Percentiles rank a stretch among this genome's conserved stretches.
Conservation (phyloP, 495 filamentous ascomycete genomes). For the Hypomontagnella submonticulosa region DNA sequence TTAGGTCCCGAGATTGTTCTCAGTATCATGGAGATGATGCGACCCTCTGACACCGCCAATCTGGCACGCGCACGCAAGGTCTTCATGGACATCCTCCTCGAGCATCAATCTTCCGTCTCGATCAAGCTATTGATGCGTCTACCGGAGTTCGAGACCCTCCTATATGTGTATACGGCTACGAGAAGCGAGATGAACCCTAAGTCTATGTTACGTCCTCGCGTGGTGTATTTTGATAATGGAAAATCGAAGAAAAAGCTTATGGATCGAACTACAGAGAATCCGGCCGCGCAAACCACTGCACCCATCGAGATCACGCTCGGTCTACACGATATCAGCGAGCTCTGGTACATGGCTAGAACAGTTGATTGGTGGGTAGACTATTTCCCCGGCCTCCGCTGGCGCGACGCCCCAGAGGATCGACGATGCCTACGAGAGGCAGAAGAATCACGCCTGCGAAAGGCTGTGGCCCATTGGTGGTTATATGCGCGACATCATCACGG, state of each 20-base stretch:
- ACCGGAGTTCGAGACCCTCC: conserved; percentile 36
- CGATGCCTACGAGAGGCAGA: conserved; percentile 69
- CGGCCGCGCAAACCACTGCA: background rate
- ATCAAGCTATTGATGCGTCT: conserved; percentile 43
- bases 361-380: conserved; percentile 61
- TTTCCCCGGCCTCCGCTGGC: conserved; percentile 78
- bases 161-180: conserved; percentile 27
- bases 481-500: conserved; percentile 54
- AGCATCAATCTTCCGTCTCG: background rate
- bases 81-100: conserved; percentile 36
- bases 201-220: conserved; percentile 31
- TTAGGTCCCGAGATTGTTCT: conserved; percentile 49
- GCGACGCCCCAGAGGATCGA: conserved; percentile 66
- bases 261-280: background rate
- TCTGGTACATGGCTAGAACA: conserved; percentile 37
- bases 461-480: conserved; percentile 75
- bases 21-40: conserved; percentile 48
- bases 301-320: conserved; percentile 12
- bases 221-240: conserved; percentile 12
- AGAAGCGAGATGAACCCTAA: conserved; percentile 11
- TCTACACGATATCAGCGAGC: conserved; percentile 13
- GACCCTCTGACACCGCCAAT: conserved; percentile 39
- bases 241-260: conserved; percentile 24
- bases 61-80: conserved; percentile 39
- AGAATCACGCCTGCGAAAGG: conserved; percentile 60